Evolutionary conservation across 495 filamentous ascomycete species (phyloP), one percentile per base, ranked within the genome.

Genomic region (Oleoguttula mirabilis): DNA sequence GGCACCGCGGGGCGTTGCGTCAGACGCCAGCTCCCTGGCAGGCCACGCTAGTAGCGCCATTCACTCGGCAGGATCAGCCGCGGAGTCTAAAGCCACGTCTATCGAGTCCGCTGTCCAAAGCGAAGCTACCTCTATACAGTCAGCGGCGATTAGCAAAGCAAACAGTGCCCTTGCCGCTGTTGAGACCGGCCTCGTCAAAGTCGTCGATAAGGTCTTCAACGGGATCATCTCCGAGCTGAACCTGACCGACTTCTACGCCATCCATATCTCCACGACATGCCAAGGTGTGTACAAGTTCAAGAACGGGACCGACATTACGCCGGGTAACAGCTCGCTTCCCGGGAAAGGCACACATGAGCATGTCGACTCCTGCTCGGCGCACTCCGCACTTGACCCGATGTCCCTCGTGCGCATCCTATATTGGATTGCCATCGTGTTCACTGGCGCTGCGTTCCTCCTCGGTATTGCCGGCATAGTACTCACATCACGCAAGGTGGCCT

Each of bases 251-350:
- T 88, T 79, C 62, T 88, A 88, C 60, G 75, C 74, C 27, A 50
- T 79, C 14, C 80, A 88, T 51, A 57, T 84, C 42, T 71, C 82
- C 61, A 67, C 73, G 36, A 70, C 76, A 50, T 88, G 84, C 58
- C 61, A 67, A 40, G 82, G 84, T 32, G 48, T 66, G 51, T 75
- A 70, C 64, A 52, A 54, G 16, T 73, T 71, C 3, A n/a, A 43
- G 23, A 48, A 61, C 5, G 43, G 60, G n/a, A 27, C 53, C 12
- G 62, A 62, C 34, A 64, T 65, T 12, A 78, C 74, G 1, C 54
- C 62, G 10, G 32, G 45, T 15, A 25, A 36, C 19, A 32, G 17
- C 27, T 38, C 36, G 5, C 10, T 36, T 2, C 31, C 45, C 1
- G 6, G 19, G 19, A 32, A 21, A 30, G 52, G 22, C 46, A 55